phyloP scores from a whole-genome alignment of 768 basidiomycete species.

The Rubroboletus pulcherrimus region DNA sequence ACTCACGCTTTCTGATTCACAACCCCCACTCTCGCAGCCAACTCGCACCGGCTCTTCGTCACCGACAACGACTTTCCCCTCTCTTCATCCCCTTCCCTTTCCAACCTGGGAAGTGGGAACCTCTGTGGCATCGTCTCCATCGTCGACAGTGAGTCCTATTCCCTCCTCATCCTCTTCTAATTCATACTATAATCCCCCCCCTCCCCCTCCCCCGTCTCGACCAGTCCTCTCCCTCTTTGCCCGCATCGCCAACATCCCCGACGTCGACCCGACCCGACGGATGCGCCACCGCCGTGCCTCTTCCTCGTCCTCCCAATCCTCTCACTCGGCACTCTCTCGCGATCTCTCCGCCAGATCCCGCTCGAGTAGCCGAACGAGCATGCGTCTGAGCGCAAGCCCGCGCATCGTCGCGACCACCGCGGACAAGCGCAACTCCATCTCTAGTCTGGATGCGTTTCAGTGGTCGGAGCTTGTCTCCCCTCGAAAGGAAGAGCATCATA shows the following conservation, averaged over 20 bases:
- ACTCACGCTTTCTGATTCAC: slow-evolving; percentile 4
- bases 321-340: slow-evolving; percentile 36
- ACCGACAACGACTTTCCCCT: slow-evolving; percentile 52
- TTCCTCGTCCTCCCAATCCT: slow-evolving; percentile 59
- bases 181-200: neutral
- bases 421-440: slow-evolving; percentile 31
- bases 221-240: slow-evolving; percentile 79
- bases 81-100: slow-evolving; percentile 47
- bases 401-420: slow-evolving; percentile 29
- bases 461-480: slow-evolving; percentile 33
- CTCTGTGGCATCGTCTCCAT: slow-evolving; percentile 77
- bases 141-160: slow-evolving; percentile 61
- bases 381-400: slow-evolving; percentile 32
- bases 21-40: slow-evolving; percentile 44
- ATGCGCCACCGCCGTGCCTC: slow-evolving; percentile 78
- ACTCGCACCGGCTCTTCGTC: slow-evolving; percentile 76
- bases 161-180: neutral
- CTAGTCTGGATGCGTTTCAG: slow-evolving; percentile 31
- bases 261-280: slow-evolving; percentile 75
- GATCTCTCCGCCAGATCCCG: slow-evolving; percentile 38
- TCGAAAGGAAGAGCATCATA: slow-evolving; percentile 27
- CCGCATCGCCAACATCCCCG: slow-evolving; percentile 63
- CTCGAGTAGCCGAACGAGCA: slow-evolving; percentile 41
- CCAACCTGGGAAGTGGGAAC: slow-evolving; percentile 36
- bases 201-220: neutral